phyloP scores from a whole-genome alignment of 805 yeast species.

The Kodamaea leandrae region DNA sequence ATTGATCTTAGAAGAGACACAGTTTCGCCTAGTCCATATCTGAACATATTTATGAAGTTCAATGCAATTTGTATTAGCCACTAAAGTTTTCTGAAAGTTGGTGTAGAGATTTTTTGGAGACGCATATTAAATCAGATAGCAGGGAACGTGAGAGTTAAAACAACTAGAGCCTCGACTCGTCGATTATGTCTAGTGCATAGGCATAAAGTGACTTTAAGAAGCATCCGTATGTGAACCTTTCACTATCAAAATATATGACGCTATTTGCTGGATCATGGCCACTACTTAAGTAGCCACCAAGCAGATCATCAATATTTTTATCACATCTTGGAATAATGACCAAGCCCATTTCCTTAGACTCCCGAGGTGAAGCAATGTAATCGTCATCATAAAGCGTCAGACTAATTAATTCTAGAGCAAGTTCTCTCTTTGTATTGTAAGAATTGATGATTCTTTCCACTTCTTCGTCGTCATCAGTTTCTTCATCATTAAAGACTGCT shows the following conservation, averaged over 20 bases:
- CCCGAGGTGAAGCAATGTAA: background rate
- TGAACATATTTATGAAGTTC: too few species aligned
- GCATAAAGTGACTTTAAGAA: conserved; percentile 16
- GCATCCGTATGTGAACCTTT: conserved; percentile 14
- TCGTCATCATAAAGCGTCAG: too few species aligned
- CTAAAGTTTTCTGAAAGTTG: too few species aligned
- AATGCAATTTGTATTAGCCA: too few species aligned
- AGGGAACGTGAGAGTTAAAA: too few species aligned
- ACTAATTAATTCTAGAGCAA: too few species aligned
- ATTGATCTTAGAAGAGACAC: too few species aligned
- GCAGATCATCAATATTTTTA: background rate
- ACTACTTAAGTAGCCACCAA: background rate
- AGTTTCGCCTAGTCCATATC: too few species aligned
- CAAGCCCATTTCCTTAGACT: background rate
- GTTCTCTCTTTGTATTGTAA: conserved; percentile 6
- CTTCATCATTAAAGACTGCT: background rate
- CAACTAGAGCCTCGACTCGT: too few species aligned
- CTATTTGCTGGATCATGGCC: background rate
- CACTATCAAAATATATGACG: conserved; percentile 13
- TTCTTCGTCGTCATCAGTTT: background rate
- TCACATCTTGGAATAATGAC: background rate
- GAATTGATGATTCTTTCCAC: conserved; percentile 5
- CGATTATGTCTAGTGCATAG: conserved; percentile 9
- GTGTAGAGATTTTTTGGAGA: too few species aligned
- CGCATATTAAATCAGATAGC: too few species aligned